Base-by-base conservation (phyloP, 73 alveolate species). In the Symbiodinium pilosum region DNA sequence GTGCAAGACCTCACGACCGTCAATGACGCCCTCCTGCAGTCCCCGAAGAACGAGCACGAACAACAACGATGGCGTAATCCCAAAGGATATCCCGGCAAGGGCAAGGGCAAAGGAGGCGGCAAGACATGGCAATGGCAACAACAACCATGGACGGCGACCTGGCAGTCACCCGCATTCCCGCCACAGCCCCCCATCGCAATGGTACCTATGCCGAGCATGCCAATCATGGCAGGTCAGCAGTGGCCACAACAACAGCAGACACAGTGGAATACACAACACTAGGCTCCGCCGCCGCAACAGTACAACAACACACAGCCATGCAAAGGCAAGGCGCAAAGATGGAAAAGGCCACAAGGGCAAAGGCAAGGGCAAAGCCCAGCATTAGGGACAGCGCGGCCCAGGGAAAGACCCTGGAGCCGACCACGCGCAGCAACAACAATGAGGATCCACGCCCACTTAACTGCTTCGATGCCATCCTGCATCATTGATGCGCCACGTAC, bases 381-480 rank as follows among this genome's bases (percentile, higher is more conserved):
- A 20, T 4, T 59, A 59, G 77, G 77, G 77, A 59, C 77, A 59
- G 77, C 77, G 21, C 77, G 77, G 77, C 77, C 77, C 77, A 59
- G 77, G 77, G 32, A 8, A n/a, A n/a, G n/a, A 8, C 32, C 77
- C 77, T 59, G 77, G 77, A 59, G 77, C 77, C 77, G 77, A 83
- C 43, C 59, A 9, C 0, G 39, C 89, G 68, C 18, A 5, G 59
- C 52, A 1, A 20, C 12, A 38, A 21, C 26, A 39, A 83, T 4
- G 28, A 83, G 38, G 0, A 83, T 83, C 89, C 89, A 83, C 3
- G 89, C 89, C 89, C 89, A 40, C 1, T 41, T 59, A 0, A 83
- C 41, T 0, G 89, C 89, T 38, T 83, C 69, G 21, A 41, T 16
- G 69, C 39, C 52, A 24, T 83, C 89, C 7, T 40, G 30, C 43